Evolutionary conservation across 768 basidiomycete species (phyloP).

Genomic region (Exidia glandulosa): DNA sequence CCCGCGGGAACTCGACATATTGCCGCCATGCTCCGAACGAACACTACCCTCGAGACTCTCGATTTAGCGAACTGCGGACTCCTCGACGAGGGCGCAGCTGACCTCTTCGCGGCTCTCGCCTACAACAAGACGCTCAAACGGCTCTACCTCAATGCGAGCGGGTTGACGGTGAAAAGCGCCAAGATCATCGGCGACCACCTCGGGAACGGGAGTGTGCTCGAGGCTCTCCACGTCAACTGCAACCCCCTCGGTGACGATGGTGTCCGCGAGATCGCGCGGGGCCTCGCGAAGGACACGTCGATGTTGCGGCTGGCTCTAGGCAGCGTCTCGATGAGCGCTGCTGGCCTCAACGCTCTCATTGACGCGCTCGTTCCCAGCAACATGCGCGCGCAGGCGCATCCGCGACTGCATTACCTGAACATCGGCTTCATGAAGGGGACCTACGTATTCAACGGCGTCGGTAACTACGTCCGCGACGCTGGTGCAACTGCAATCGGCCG

Average conservation of each 20-base stretch:
- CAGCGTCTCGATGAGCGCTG: background rate
- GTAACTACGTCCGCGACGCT: background rate
- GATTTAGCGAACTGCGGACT: slow-evolving; percentile 10
- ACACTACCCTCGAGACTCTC: slow-evolving; percentile 6
- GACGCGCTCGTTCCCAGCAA: background rate
- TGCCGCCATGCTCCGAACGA: slow-evolving; percentile 3
- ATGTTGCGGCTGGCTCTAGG: background rate
- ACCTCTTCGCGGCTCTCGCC: slow-evolving; percentile 4
- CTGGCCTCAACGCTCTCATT: background rate
- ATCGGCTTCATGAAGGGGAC: background rate
- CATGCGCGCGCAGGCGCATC: background rate
- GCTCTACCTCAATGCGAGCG: slow-evolving; percentile 4
- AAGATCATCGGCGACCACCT: background rate
- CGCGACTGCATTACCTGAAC: background rate
- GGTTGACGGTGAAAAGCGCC: background rate
- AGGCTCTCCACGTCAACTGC: background rate
- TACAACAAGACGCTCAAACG: slow-evolving; percentile 4
- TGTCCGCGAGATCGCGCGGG: background rate
- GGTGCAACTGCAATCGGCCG: background rate
- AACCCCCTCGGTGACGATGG: background rate
- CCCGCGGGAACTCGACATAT: slow-evolving; percentile 4
- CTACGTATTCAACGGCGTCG: background rate
- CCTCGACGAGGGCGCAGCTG: slow-evolving; percentile 6
- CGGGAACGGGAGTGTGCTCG: background rate
- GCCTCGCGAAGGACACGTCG: background rate